These are phyloP conservation scores for Cordyceps cicadae DNA, from an alignment of 2,329 filamentous ascomycete species.

Conservation along the genomic window DNA sequence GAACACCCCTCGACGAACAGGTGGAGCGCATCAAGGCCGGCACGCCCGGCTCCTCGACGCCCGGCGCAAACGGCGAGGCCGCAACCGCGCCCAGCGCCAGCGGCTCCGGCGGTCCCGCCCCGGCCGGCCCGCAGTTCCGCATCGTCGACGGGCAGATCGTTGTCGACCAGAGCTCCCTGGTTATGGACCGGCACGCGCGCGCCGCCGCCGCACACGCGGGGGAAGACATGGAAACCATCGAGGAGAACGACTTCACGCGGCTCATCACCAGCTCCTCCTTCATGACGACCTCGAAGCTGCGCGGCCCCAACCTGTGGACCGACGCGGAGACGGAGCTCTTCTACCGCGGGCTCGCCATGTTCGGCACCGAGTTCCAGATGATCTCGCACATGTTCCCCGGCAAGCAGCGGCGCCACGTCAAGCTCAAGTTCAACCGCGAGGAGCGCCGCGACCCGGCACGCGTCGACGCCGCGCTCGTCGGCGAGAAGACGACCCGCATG, in stretches of 20 bases:
- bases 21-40: constrained; percentile 7
- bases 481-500: constrained; percentile 48
- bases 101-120: constrained; percentile 19
- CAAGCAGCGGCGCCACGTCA: constrained; percentile 64
- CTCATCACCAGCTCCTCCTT: constrained; percentile 63
- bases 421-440: constrained; percentile 76
- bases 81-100: constrained; percentile 10
- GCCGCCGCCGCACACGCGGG: constrained; percentile 42
- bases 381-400: constrained; percentile 68
- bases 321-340: constrained; percentile 65
- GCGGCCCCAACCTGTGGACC: constrained; percentile 60
- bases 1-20: constrained; percentile 5
- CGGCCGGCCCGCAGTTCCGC: constrained; percentile 46
- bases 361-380: constrained; percentile 76
- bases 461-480: constrained; percentile 56
- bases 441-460: constrained; percentile 57
- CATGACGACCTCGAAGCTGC: constrained; percentile 50
- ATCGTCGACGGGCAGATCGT: constrained; percentile 67
- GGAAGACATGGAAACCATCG: constrained; percentile 53
- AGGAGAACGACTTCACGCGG: constrained; percentile 71
- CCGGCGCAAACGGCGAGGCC: constrained; percentile 15
- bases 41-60: constrained; percentile 14
- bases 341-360: constrained; percentile 66
- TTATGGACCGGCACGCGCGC: constrained; percentile 60
- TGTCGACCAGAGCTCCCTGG: constrained; percentile 57